Evolutionary conservation across 805 yeast genomes (phyloP).

Genomic region (Yamadazyma olivae): DNA sequence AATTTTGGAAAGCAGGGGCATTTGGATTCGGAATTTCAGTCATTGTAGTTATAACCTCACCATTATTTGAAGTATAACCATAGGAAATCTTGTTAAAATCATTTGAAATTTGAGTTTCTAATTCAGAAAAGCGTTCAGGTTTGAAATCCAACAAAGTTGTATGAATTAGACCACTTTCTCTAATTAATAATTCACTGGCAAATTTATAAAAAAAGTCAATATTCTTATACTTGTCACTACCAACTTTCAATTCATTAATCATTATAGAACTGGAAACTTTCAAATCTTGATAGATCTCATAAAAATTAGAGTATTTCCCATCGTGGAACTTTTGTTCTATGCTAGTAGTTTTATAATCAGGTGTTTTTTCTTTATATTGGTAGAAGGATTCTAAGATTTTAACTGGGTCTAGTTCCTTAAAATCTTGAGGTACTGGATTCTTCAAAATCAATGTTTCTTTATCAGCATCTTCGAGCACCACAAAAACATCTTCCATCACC

Average conservation of each 20-base stretch:
- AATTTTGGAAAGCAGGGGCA: slow-evolving; percentile 13
- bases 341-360: slow-evolving; percentile 38
- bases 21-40: slow-evolving; percentile 31
- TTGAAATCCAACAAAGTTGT: slow-evolving; percentile 15
- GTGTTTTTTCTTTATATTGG: slow-evolving; percentile 23
- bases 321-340: slow-evolving; percentile 39
- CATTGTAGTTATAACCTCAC: slow-evolving; percentile 52
- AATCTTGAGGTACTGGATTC: slow-evolving; percentile 38
- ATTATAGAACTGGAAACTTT: slow-evolving; percentile 51
- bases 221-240: slow-evolving; percentile 45
- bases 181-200: slow-evolving; percentile 57
- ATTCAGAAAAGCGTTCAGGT: slow-evolving; percentile 4
- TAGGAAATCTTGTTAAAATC: slow-evolving; percentile 63
- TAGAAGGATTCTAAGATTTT: slow-evolving; percentile 42
- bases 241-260: slow-evolving; percentile 47
- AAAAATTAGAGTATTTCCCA: slow-evolving; percentile 45
- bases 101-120: slow-evolving; percentile 44
- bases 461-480: slow-evolving; percentile 27
- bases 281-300: slow-evolving; percentile 64
- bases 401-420: slow-evolving; percentile 44
- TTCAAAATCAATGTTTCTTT: slow-evolving; percentile 15
- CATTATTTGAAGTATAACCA: slow-evolving; percentile 47
- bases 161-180: slow-evolving; percentile 54
- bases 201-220: slow-evolving; percentile 64
- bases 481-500: slow-evolving; percentile 20